These are phyloP conservation scores for Penicillium lividum DNA, from an alignment of 495 filamentous ascomycete genomes.

Conservation along the genomic window DNA sequence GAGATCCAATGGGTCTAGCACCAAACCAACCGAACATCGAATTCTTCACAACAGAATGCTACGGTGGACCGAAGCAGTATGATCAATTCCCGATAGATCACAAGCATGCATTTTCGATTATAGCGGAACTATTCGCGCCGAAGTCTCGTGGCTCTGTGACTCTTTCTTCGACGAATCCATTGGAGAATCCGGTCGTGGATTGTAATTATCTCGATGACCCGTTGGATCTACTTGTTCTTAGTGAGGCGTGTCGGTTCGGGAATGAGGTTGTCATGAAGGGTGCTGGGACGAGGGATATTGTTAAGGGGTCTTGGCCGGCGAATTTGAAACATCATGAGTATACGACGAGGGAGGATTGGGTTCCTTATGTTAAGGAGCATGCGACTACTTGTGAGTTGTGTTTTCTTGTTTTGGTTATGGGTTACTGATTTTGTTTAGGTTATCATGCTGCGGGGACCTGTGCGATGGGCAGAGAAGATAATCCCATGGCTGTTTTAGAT, in stretches of 20 bases:
- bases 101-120: slow-evolving; percentile 45
- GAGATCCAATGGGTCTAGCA: slow-evolving; percentile 55
- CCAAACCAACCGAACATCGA: slow-evolving; percentile 51
- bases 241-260: slow-evolving; percentile 50
- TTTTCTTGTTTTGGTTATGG: background rate
- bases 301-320: slow-evolving; percentile 56
- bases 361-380: slow-evolving; percentile 49
- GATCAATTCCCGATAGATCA: slow-evolving; percentile 44
- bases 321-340: slow-evolving; percentile 45
- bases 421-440: slow-evolving; percentile 26
- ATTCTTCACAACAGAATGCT: slow-evolving; percentile 54
- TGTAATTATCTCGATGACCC: slow-evolving; percentile 51
- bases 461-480: slow-evolving; percentile 49
- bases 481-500: slow-evolving; percentile 56
- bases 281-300: slow-evolving; percentile 53
- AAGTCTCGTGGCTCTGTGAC: slow-evolving; percentile 45
- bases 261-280: slow-evolving; percentile 58
- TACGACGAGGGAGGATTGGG: slow-evolving; percentile 51
- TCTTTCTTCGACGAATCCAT: slow-evolving; percentile 35
- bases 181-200: slow-evolving; percentile 48
- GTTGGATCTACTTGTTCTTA: slow-evolving; percentile 49
- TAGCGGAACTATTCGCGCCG: slow-evolving; percentile 42
- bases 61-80: slow-evolving; percentile 54
- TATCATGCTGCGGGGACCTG: slow-evolving; percentile 57
- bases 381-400: slow-evolving; percentile 52